Conservation (phyloP, 129 eudicot species). For the Flaveria trinervia region DNA sequence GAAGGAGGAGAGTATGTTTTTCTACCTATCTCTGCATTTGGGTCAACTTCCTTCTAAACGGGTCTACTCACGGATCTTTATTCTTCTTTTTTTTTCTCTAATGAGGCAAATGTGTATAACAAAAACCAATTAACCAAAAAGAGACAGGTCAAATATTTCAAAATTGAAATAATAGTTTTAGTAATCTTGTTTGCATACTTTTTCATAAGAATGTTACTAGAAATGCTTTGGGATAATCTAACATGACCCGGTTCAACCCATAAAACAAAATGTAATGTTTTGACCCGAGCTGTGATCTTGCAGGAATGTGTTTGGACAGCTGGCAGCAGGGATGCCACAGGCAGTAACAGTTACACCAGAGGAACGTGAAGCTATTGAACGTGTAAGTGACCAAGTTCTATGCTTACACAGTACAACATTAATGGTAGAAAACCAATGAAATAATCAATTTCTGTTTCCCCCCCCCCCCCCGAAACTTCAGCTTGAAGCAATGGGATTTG, state of each 20-base stretch:
- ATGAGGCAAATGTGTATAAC: slow-evolving; percentile 2
- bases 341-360: slow-evolving; percentile 64
- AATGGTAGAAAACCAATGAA: neutral
- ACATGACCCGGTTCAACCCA: neutral
- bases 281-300: neutral
- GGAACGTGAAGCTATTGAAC: slow-evolving; percentile 82
- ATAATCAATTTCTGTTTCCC: neutral
- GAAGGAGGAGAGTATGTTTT: slow-evolving; percentile 69
- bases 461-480: slow-evolving; percentile 5
- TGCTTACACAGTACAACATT: neutral
- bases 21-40: slow-evolving; percentile 2
- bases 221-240: neutral
- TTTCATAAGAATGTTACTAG: neutral
- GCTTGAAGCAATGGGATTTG: slow-evolving; percentile 90
- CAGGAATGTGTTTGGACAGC: slow-evolving; percentile 56
- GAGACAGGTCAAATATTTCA: neutral
- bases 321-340: slow-evolving; percentile 59
- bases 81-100: neutral
- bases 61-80: neutral
- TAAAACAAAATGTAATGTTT: neutral
- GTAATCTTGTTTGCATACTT: neutral
- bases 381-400: slow-evolving; percentile 42
- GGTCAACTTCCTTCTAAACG: neutral
- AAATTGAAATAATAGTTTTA: neutral
- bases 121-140: neutral